phyloP scores from a whole-genome alignment of 2,329 filamentous ascomycete species.

The Colletotrichum camelliae region DNA sequence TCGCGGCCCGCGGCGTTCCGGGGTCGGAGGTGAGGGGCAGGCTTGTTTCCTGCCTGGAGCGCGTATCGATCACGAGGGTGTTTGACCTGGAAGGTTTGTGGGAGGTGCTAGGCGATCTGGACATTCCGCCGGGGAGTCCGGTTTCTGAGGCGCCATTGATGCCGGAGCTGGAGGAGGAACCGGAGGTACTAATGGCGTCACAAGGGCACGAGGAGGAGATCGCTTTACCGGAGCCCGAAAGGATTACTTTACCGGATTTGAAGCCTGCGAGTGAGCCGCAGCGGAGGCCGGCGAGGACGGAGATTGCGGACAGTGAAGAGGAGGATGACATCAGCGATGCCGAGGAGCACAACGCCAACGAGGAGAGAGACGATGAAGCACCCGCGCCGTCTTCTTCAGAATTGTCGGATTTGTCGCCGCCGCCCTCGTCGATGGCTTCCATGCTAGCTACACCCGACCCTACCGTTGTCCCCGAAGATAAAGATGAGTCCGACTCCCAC shows the following conservation, averaged over 20 bases:
- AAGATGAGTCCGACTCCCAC: not conserved
- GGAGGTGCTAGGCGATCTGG: conserved; percentile 61
- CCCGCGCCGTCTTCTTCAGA: not conserved
- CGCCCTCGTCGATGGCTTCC: conserved; percentile 7
- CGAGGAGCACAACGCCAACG: conserved; percentile 40
- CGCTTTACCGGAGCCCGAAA: not conserved
- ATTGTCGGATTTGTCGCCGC: conserved; percentile 19
- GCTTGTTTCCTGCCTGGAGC: conserved; percentile 47
- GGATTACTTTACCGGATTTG: conserved; percentile 5
- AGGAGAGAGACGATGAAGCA: not conserved
- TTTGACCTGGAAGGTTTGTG: conserved; percentile 64
- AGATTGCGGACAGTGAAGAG: conserved; percentile 46
- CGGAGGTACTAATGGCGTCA: not conserved
- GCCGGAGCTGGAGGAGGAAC: not conserved
- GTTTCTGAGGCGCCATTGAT: not conserved
- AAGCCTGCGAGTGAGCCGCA: not conserved
- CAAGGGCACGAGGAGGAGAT: not conserved
- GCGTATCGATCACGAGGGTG: conserved; percentile 58
- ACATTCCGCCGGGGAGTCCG: conserved; percentile 22
- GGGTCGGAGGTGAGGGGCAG: conserved; percentile 23
- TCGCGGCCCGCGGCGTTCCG: conserved; percentile 24
- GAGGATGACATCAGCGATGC: conserved; percentile 34
- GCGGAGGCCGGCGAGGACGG: conserved; percentile 20
- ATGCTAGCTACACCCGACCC: not conserved
- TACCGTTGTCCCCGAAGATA: not conserved